These are phyloP conservation scores for Solanum bulbocastanum DNA, from an alignment of 257 asterid genomes.

Conservation along the genomic window DNA sequence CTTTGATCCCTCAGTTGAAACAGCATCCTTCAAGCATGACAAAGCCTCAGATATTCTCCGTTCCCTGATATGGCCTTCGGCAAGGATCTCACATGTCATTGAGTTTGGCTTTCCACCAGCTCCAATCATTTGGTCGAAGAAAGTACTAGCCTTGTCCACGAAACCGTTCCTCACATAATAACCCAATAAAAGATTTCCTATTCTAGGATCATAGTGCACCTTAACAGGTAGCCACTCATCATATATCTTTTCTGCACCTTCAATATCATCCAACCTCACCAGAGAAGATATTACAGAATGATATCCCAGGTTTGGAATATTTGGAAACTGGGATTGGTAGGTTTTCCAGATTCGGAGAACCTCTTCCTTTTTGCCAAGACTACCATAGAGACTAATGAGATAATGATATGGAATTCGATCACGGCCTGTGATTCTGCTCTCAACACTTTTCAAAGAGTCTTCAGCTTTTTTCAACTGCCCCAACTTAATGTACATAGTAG, in stretches of 20 bases:
- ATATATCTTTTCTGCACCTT: slow-evolving; percentile 63
- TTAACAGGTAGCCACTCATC: slow-evolving; percentile 72
- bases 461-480: slow-evolving; percentile 53
- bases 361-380: slow-evolving; percentile 61
- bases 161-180: slow-evolving; percentile 54
- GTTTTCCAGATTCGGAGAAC: slow-evolving; percentile 65
- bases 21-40: slow-evolving; percentile 65
- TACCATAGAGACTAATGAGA: slow-evolving; percentile 68
- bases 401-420: slow-evolving; percentile 69
- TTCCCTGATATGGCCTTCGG: slow-evolving; percentile 53
- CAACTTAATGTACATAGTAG: slow-evolving; percentile 49
- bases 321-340: slow-evolving; percentile 50
- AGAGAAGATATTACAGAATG: slow-evolving; percentile 63
- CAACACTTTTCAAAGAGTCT: slow-evolving; percentile 49
- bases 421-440: slow-evolving; percentile 53
- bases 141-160: slow-evolving; percentile 38
- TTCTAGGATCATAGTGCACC: slow-evolving; percentile 52
- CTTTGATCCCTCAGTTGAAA: slow-evolving; percentile 38
- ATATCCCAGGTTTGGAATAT: slow-evolving; percentile 60
- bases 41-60: slow-evolving; percentile 54
- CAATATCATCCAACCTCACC: slow-evolving; percentile 50
- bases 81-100: slow-evolving; percentile 74
- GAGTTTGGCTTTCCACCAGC: slow-evolving; percentile 71
- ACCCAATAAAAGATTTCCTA: slow-evolving; percentile 61
- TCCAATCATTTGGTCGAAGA: slow-evolving; percentile 54